phyloP scores from a whole-genome alignment of 352 stramenopile species.

The Globisporangium uncinulatum region DNA sequence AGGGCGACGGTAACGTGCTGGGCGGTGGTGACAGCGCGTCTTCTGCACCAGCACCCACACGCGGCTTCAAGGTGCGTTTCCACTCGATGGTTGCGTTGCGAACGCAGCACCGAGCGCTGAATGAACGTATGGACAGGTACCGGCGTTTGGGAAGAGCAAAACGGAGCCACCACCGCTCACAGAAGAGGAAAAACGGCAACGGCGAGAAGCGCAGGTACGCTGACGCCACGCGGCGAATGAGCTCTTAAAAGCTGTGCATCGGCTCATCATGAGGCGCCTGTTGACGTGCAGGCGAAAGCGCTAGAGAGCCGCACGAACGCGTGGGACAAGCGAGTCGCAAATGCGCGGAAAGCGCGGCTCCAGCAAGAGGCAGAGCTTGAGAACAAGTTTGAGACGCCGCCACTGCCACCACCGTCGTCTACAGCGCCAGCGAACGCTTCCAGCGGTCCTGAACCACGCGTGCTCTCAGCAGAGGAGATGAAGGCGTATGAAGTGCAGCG shows the following conservation, averaged over 20 bases:
- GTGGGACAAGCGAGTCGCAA: conserved; percentile 68
- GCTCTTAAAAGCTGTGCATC: no score
- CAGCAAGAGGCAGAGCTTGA: conserved; percentile 49
- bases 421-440: conserved; percentile 7
- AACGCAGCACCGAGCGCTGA: neutral
- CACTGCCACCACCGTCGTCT: conserved; percentile 9
- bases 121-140: conserved; percentile 16
- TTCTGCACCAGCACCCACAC: conserved; percentile 6
- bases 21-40: conserved; percentile 20
- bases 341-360: conserved; percentile 38
- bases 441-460: conserved; percentile 11
- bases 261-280: no score
- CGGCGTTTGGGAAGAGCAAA: conserved; percentile 28
- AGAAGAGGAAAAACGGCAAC: conserved; percentile 46
- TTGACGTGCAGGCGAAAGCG: conserved; percentile 33
- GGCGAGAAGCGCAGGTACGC: conserved; percentile 55
- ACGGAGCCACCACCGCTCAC: conserved; percentile 32
- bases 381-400: conserved; percentile 26
- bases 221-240: neutral
- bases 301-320: conserved; percentile 49
- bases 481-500: conserved; percentile 53
- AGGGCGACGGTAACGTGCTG: conserved; percentile 60
- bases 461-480: conserved; percentile 59
- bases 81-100: neutral
- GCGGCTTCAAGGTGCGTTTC: conserved; percentile 26